phyloP scores from a whole-genome alignment of 2,329 filamentous ascomycete genomes.

The Fusarium humuli region DNA sequence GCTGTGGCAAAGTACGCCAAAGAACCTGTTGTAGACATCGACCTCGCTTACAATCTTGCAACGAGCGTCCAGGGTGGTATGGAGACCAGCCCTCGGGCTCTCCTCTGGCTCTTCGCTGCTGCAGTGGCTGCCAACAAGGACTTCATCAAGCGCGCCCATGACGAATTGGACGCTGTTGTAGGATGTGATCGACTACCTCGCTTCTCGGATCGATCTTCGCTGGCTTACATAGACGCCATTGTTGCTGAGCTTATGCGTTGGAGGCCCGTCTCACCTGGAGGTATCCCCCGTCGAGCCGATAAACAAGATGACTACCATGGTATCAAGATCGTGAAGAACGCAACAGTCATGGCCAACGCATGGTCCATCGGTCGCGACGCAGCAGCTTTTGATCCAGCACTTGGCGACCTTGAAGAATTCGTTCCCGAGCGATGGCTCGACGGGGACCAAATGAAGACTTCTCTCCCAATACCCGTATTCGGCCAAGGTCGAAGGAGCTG shows the following conservation, averaged over 20 bases:
- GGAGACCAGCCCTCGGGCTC: not conserved
- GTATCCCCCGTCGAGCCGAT: not conserved
- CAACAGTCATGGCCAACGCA: not conserved
- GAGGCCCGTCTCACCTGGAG: not conserved
- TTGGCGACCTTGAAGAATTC: not conserved
- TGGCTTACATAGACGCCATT: not conserved
- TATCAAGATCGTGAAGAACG: not conserved
- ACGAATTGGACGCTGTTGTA: fast-evolving
- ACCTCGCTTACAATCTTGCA: not conserved
- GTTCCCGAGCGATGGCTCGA: not conserved
- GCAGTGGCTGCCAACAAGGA: not conserved
- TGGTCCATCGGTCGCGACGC: not conserved
- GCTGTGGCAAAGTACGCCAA: not conserved
- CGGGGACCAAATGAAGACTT: not conserved
- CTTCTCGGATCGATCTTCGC: not conserved
- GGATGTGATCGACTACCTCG: not conserved
- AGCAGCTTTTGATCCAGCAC: not conserved
- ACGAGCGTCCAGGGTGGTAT: not conserved
- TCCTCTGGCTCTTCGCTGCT: not conserved
- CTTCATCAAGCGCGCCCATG: not conserved
- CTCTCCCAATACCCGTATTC: not conserved
- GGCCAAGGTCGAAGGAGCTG: not conserved
- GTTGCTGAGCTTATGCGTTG: not conserved
- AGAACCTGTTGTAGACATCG: not conserved
- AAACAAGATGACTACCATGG: not conserved